A percentile compares a stretch with the other conserved stretches of the same genome.
These are phyloP conservation scores for Quercus glauca DNA, from an alignment of 306 rosid species.

Conservation along the genomic window DNA sequence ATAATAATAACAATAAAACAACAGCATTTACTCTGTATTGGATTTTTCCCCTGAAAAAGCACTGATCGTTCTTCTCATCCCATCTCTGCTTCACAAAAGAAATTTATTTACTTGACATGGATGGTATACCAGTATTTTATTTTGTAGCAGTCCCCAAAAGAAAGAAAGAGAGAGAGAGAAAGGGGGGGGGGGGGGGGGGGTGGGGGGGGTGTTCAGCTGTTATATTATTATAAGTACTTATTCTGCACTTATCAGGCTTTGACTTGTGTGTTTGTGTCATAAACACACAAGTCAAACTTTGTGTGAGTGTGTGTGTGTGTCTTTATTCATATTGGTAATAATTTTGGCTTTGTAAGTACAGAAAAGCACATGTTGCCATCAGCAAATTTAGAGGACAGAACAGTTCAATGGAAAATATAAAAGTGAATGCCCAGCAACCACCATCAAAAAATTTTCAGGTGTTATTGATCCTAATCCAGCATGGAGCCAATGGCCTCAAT, in stretches of 20 bases:
- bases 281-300: too few species aligned
- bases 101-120: too few species aligned
- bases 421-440: slow-evolving; percentile 25
- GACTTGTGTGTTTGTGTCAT: too few species aligned
- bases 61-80: too few species aligned
- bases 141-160: too few species aligned
- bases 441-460: slow-evolving; percentile 57
- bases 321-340: slow-evolving; percentile 9
- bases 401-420: slow-evolving; percentile 31
- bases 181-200: accelerated
- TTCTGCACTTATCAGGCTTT: background rate
- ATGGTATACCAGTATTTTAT: too few species aligned
- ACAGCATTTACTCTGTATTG: background rate
- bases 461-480: slow-evolving; percentile 78
- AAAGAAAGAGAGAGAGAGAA: too few species aligned
- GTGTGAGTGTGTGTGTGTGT: background rate
- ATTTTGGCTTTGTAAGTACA: slow-evolving; percentile 37
- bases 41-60: background rate
- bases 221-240: background rate
- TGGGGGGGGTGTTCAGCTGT: background rate
- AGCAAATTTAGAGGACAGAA: slow-evolving; percentile 72
- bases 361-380: slow-evolving; percentile 81
- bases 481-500: slow-evolving; percentile 95
- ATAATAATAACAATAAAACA: too few species aligned
- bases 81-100: too few species aligned